A percentile compares a stretch with the other conserved stretches of the same genome.
Evolutionary conservation across 192 early-diverging fungal species (phyloP).

Genomic region (Mycoemilia scoparia): DNA sequence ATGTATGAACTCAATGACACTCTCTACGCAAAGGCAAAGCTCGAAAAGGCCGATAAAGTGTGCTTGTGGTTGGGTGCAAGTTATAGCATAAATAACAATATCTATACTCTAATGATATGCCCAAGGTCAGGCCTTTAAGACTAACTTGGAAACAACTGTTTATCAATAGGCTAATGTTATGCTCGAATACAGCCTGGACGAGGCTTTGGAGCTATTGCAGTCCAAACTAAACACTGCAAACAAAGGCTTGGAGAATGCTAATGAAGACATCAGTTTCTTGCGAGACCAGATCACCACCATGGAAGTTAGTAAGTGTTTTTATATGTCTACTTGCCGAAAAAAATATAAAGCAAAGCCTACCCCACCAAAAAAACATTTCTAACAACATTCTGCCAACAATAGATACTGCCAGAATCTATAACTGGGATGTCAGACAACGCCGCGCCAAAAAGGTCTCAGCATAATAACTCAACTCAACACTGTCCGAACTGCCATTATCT

Average conservation of each 20-base stretch:
- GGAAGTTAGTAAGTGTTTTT: constrained; percentile 88
- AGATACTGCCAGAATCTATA: constrained; percentile 90
- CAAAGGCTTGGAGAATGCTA: constrained; percentile 47
- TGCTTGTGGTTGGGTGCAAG: constrained; percentile 89
- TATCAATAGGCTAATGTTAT: constrained; percentile 75
- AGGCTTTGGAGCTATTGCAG: constrained; percentile 60
- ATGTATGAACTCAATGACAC: constrained; percentile 93
- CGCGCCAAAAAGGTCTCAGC: constrained; percentile 7
- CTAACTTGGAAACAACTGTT: no score
- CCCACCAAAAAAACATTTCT: not conserved
- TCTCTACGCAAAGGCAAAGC: constrained; percentile 66
- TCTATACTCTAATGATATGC: constrained; percentile 1
- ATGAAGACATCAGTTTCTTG: constrained; percentile 84
- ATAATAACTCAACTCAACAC: no score
- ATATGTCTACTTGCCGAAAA: constrained; percentile 8
- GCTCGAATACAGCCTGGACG: constrained; percentile 84
- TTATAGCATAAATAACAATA: constrained; percentile 1
- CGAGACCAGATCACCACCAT: constrained; percentile 98
- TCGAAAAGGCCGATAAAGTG: constrained; percentile 59
- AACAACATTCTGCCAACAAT: constrained; percentile 9
- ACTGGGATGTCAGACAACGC: constrained; percentile 92
- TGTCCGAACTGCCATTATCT: no score
- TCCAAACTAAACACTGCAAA: constrained; percentile 60
- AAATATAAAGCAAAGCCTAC: not conserved
- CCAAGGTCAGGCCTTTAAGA: no score